Evolutionary conservation across 2,329 filamentous ascomycete genomes (phyloP).

Genomic region (Cordyceps javanica): DNA sequence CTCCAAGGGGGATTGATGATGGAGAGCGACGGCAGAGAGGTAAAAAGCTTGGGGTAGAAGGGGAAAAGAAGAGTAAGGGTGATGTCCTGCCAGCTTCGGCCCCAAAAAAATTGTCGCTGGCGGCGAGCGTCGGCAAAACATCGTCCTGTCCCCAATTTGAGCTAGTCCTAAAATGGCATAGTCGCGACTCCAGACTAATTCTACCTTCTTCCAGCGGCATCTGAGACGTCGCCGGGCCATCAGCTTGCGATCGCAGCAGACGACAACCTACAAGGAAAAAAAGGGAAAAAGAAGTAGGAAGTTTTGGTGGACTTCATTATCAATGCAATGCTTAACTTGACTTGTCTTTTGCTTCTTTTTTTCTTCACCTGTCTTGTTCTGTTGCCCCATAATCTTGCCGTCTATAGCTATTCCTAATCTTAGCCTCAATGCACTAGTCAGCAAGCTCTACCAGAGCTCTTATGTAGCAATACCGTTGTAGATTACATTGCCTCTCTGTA

Average conservation of each 20-base stretch:
- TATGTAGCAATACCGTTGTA: background rate
- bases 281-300: background rate
- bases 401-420: background rate
- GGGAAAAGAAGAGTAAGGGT: slow-evolving; percentile 16
- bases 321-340: slow-evolving; percentile 1
- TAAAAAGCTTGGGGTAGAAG: slow-evolving; percentile 15
- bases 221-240: background rate
- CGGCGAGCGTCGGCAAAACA: slow-evolving; percentile 34
- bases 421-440: background rate
- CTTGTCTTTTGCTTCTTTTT: too few species aligned
- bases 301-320: background rate
- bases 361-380: background rate
- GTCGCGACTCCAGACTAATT: slow-evolving; percentile 1
- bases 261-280: background rate
- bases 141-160: slow-evolving; percentile 19
- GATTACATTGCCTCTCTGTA: background rate
- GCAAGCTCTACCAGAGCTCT: background rate
- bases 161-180: slow-evolving; percentile 1
- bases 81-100: slow-evolving; percentile 14
- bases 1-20: slow-evolving; percentile 8
- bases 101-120: slow-evolving; percentile 34
- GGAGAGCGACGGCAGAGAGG: slow-evolving; percentile 13
- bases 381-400: background rate
- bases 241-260: background rate
- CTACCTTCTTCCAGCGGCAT: slow-evolving; percentile 10